Evolutionary conservation across 345 rosid genomes (phyloP), one percentile per base, ranked within the genome.

Genomic region (Balakata baccata): DNA sequence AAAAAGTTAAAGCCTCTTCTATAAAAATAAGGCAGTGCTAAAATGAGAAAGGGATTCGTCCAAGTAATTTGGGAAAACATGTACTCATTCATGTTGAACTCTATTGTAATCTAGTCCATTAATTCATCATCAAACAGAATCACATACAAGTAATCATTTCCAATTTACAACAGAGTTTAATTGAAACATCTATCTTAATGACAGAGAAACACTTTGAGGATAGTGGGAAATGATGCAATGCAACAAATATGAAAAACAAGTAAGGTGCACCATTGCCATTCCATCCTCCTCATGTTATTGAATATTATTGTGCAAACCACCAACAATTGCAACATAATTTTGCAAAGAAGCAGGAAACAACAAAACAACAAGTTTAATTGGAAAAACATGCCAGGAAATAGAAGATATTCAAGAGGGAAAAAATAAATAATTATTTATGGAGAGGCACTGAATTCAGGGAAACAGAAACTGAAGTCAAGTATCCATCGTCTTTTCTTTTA

Each of bases 401-500:
- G 16, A 62, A 11, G 46, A 45, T 66, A 37, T 11, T 22, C 12
- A 16, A 22, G 69, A 11, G 29, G 37, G 45, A 65, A 65, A 41
- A 16, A 41, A 64, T 41, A 39, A 25, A 10, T 14, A 8, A 50
- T 13, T 25, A 64, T 20, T 50, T 3, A 25, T 6, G 43, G 46
- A 69, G 57, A 69, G 11, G 53, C 34, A 29, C 34, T 29, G n/a
- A 22, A 53, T 53, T 37, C 49, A 11, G 14, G 9, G 34, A 29
- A 53, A 50, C 18, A 38, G 39, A 37, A 11, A 53, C 17, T 38
- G 5, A 39, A 29, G 49, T 58, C n/a, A 18, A 54, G 52, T 10
- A 58, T 64, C 66, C 49, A 52, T 72, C 22, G 63, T 16, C 14
- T 20, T 17, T 25, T 49, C 18, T 1, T n/a, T 65, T 67, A 96